Conservation (phyloP, 495 filamentous ascomycete genomes). For the Xylaria longipes region DNA sequence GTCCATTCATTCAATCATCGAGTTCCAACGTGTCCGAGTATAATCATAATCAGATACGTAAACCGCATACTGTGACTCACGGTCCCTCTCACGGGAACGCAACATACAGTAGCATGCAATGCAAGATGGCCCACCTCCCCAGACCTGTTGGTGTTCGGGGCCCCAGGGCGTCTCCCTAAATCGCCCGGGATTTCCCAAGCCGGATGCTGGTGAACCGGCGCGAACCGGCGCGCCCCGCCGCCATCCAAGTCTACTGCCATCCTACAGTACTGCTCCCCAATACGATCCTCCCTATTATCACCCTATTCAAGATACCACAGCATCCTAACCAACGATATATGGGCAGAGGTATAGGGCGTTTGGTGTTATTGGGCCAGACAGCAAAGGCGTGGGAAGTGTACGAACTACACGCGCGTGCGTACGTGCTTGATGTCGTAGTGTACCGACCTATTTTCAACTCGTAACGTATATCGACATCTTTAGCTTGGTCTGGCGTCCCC, state of each 20-base stretch:
- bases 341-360: background rate
- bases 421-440: background rate
- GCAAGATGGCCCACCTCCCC: constrained; percentile 11
- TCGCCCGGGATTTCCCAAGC: constrained; percentile 1
- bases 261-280: background rate
- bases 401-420: background rate
- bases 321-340: background rate
- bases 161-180: background rate
- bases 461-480: background rate
- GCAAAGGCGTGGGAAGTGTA: background rate
- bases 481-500: background rate
- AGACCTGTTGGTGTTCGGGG: background rate
- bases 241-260: background rate
- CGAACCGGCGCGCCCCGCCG: constrained; percentile 16
- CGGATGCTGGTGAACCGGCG: background rate
- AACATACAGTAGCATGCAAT: no score
- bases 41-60: background rate
- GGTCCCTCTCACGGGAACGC: background rate
- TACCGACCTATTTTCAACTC: background rate
- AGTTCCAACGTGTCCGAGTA: background rate
- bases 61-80: constrained; percentile 14
- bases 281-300: background rate
- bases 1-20: background rate
- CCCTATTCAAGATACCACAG: background rate
- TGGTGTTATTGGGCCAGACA: background rate